These are phyloP conservation scores for Kluyveromyces lactis DNA, from an alignment of 805 yeast genomes.

Conservation along the genomic window DNA sequence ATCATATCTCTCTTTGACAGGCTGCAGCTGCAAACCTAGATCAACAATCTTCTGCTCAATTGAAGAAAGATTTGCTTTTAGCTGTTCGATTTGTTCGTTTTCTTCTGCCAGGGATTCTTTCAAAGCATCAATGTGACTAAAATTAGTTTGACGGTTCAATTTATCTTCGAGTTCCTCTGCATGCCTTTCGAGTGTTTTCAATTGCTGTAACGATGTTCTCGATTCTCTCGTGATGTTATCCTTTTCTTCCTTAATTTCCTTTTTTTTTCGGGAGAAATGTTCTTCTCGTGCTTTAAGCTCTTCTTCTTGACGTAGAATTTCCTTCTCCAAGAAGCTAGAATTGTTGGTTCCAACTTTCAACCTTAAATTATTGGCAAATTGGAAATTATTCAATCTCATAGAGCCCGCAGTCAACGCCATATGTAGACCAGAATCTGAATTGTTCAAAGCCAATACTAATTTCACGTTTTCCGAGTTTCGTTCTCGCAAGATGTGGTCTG, in stretches of 20 bases:
- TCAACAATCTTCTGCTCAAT: conserved; percentile 1
- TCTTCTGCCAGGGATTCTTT: conserved; percentile 1
- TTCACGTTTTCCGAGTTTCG: conserved; percentile 33
- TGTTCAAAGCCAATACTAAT: conserved; percentile 36
- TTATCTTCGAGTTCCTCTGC: conserved; percentile 19
- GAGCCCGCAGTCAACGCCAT: conserved; percentile 34
- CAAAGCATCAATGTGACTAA: conserved; percentile 12
- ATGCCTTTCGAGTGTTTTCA: conserved; percentile 22
- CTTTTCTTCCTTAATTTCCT: conserved; percentile 7
- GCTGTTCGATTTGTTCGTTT: background rate
- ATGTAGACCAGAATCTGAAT: conserved; percentile 37
- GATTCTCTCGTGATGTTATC: conserved; percentile 22
- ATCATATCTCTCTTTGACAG: conserved; percentile 1
- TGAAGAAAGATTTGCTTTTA: conserved; percentile 1
- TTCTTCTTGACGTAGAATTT: conserved; percentile 13
- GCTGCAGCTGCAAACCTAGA: background rate
- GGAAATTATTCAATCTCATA: conserved; percentile 46
- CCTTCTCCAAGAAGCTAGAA: conserved; percentile 16
- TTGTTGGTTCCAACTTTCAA: conserved; percentile 18
- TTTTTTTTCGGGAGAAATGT: conserved; percentile 9
- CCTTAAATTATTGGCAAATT: conserved; percentile 27
- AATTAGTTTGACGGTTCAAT: conserved; percentile 23
- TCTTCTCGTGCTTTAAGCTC: conserved; percentile 24
- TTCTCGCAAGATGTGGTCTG: conserved; percentile 35
- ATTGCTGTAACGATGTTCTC: conserved; percentile 19